Percentiles rank a stretch among this genome's conserved stretches.
Conservation (phyloP, 306 rosid species). For the Luffa acutangula region DNA sequence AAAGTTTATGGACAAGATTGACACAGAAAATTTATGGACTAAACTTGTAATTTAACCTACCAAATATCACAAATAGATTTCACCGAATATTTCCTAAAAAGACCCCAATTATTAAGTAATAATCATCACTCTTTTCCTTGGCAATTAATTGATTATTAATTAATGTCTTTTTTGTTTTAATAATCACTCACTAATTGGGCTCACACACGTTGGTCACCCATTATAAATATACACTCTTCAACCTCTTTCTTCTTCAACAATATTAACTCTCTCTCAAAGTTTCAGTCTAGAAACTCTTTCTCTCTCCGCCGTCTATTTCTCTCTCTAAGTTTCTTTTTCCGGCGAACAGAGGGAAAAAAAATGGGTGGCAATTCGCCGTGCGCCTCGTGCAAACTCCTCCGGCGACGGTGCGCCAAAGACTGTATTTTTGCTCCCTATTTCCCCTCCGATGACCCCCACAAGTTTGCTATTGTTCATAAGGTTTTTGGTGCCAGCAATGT, state of each 20-base stretch:
- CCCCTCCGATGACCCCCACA: constrained; percentile 78
- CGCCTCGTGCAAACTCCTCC: constrained; percentile 86
- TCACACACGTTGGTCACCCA: constrained; percentile 29
- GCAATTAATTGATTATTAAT: not conserved
- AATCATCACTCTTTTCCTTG: not conserved
- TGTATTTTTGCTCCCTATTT: constrained; percentile 89
- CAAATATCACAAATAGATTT: not conserved
- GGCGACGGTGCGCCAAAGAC: constrained; percentile 73
- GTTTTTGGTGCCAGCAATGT: constrained; percentile 96
- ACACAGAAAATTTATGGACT: too few relatives aligned
- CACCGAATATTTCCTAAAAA: not conserved
- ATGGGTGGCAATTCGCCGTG: constrained; percentile 79
- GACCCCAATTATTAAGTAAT: not conserved
- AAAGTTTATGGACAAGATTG: too few relatives aligned
- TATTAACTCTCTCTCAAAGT: not conserved
- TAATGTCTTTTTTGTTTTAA: constrained; percentile 1
- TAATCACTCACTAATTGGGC: not conserved
- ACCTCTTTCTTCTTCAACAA: not conserved
- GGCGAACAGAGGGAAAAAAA: not conserved
- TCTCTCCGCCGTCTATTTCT: not conserved
- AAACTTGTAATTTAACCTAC: too few relatives aligned
- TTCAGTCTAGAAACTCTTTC: not conserved
- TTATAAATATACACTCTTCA: constrained; percentile 25
- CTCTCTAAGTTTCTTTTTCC: not conserved
- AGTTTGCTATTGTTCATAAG: constrained; percentile 85